Percentiles rank a stretch among this genome's conserved stretches.
These are phyloP conservation scores for Penicillium diatomitis DNA, from an alignment of 495 filamentous ascomycete species.

Conservation along the genomic window DNA sequence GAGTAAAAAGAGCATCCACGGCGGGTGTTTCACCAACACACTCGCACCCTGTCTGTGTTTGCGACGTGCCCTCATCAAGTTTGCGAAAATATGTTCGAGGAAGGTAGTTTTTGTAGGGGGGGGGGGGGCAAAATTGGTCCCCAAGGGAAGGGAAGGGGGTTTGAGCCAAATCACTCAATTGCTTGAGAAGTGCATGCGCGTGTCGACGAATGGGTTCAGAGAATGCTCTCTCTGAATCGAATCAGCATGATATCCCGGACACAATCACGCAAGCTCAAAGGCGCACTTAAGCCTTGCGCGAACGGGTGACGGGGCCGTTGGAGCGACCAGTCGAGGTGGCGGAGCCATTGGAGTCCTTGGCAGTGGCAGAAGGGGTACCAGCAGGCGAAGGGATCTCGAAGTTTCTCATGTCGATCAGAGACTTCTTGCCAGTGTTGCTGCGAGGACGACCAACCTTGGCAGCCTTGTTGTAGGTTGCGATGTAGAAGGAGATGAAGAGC, in stretches of 20 bases:
- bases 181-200: too few relatives aligned
- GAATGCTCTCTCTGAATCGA: too few relatives aligned
- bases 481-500: constrained; percentile 98
- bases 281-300: constrained; percentile 37
- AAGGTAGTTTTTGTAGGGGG: background rate
- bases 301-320: constrained; percentile 40
- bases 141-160: too few relatives aligned
- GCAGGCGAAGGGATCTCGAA: constrained; percentile 37
- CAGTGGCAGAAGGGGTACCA: constrained; percentile 12
- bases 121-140: too few relatives aligned
- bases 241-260: too few relatives aligned
- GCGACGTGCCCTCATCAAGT: constrained; percentile 3
- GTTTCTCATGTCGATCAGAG: constrained; percentile 46
- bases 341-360: constrained; percentile 25
- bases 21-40: constrained; percentile 4
- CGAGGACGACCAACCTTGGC: constrained; percentile 50
- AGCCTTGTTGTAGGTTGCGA: constrained; percentile 90
- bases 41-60: constrained; percentile 3
- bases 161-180: too few relatives aligned
- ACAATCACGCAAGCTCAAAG: background rate
- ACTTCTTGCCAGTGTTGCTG: constrained; percentile 43
- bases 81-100: constrained; percentile 7
- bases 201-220: too few relatives aligned
- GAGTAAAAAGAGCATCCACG: constrained; percentile 22
- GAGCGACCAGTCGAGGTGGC: constrained; percentile 29